A percentile compares a stretch with the other conserved stretches of the same genome.
These are phyloP conservation scores for Botrytis squamosa DNA, from an alignment of 2,329 filamentous ascomycete genomes.

Conservation along the genomic window DNA sequence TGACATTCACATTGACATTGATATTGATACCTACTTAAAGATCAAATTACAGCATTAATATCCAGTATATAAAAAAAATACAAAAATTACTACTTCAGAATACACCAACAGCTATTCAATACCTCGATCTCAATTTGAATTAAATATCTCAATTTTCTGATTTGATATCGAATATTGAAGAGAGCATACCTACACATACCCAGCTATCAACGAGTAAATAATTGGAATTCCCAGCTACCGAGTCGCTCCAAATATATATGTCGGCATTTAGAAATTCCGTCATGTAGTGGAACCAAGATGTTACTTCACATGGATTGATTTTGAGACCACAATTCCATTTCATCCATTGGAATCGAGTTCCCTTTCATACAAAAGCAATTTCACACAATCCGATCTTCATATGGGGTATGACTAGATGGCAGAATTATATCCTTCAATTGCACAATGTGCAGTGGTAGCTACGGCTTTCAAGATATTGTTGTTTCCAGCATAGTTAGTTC, in stretches of 20 bases:
- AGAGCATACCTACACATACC: too few species aligned
- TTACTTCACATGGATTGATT: background rate
- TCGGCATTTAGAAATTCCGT: slow-evolving; percentile 21
- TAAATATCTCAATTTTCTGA: too few species aligned
- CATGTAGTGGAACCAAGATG: background rate
- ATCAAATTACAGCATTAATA: background rate
- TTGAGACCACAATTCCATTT: slow-evolving; percentile 8
- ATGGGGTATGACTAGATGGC: slow-evolving; percentile 57
- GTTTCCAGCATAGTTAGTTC: slow-evolving; percentile 89
- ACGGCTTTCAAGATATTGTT: slow-evolving; percentile 88
- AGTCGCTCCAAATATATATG: background rate
- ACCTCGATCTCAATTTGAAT: accelerated
- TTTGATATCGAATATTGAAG: background rate
- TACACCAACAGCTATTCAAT: background rate
- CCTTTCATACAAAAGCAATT: background rate
- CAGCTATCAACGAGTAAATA: too few species aligned
- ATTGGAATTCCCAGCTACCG: too few species aligned
- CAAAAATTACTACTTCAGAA: accelerated
- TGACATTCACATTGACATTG: background rate
- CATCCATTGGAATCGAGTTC: background rate
- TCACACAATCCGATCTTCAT: too few species aligned
- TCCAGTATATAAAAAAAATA: too few species aligned
- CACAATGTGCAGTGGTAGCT: slow-evolving; percentile 82
- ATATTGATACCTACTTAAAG: background rate
- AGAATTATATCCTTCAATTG: slow-evolving; percentile 80